phyloP scores from a whole-genome alignment of 2,329 filamentous ascomycete genomes.

The Lasiodiplodia sp. region DNA sequence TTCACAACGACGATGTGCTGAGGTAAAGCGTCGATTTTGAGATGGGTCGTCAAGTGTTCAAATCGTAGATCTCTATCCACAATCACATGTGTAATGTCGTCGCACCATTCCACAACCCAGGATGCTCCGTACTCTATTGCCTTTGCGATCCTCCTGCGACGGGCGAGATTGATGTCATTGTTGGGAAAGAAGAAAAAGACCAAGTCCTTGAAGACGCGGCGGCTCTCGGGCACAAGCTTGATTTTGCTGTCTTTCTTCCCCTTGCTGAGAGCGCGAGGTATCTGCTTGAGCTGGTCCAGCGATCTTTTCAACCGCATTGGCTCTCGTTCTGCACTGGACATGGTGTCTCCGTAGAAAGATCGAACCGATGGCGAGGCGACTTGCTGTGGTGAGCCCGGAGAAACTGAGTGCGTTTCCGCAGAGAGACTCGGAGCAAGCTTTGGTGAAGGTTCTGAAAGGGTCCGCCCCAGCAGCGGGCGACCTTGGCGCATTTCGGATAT shows the following conservation, averaged over 20 bases:
- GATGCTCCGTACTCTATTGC: slow-evolving; percentile 72
- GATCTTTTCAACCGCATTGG: not conserved
- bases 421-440: not conserved
- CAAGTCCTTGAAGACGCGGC: slow-evolving; percentile 41
- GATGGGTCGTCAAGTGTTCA: slow-evolving; percentile 65
- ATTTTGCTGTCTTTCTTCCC: slow-evolving; percentile 42
- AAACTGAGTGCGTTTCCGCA: not conserved
- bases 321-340: not conserved
- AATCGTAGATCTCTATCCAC: slow-evolving; percentile 75
- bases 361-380: not conserved
- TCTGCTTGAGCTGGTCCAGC: not conserved
- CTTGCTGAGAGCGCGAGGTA: slow-evolving; percentile 43
- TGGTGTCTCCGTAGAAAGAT: not conserved
- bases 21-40: slow-evolving; percentile 59
- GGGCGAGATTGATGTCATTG: slow-evolving; percentile 71
- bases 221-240: slow-evolving; percentile 41
- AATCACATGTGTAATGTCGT: slow-evolving; percentile 72
- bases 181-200: slow-evolving; percentile 73
- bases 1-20: slow-evolving; percentile 61
- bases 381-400: not conserved
- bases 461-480: not conserved
- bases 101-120: slow-evolving; percentile 68
- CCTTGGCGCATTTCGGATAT: not conserved
- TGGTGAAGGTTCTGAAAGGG: not conserved
- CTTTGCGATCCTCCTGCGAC: slow-evolving; percentile 76